Percentiles rank a stretch among this genome's conserved stretches.
Conservation (phyloP, 2,329 filamentous ascomycete species). For the Clarireedia sp. region DNA sequence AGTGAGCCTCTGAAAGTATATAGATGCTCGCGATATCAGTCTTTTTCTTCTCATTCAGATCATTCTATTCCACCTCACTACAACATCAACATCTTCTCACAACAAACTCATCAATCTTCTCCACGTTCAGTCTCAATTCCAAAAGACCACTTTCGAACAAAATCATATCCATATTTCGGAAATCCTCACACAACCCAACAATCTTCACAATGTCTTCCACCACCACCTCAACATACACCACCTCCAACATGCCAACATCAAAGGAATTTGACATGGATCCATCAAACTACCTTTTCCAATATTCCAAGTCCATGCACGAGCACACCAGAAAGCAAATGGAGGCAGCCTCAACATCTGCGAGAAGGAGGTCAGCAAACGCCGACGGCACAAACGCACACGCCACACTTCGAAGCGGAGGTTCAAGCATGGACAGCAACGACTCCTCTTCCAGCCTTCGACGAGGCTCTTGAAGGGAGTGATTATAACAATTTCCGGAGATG, state of each 20-base stretch:
- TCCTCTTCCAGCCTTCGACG: slow-evolving; percentile 32
- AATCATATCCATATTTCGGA: not conserved
- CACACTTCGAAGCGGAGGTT: slow-evolving; percentile 4
- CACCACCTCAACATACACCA: not conserved
- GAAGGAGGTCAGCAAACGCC: slow-evolving; percentile 14
- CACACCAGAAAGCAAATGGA: slow-evolving; percentile 62
- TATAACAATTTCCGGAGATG: too few species aligned
- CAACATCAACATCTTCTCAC: not conserved
- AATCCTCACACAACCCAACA: not conserved
- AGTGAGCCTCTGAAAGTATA: not conserved
- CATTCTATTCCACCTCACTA: not conserved
- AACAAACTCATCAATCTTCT: not conserved
- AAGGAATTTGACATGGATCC: not conserved
- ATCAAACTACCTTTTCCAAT: slow-evolving; percentile 30
- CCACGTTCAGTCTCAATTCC: not conserved
- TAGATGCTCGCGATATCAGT: not conserved
- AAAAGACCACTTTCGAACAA: not conserved
- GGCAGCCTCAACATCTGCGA: slow-evolving; percentile 39
- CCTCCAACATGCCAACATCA: not conserved
- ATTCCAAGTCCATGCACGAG: slow-evolving; percentile 53
- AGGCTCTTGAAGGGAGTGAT: not conserved
- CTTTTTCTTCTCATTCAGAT: not conserved
- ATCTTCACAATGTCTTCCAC: slow-evolving; percentile 1
- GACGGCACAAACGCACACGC: slow-evolving; percentile 12
- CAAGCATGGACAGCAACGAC: slow-evolving; percentile 27